Conservation (phyloP, 257 asterid species). For the Buddleja alternifolia region DNA sequence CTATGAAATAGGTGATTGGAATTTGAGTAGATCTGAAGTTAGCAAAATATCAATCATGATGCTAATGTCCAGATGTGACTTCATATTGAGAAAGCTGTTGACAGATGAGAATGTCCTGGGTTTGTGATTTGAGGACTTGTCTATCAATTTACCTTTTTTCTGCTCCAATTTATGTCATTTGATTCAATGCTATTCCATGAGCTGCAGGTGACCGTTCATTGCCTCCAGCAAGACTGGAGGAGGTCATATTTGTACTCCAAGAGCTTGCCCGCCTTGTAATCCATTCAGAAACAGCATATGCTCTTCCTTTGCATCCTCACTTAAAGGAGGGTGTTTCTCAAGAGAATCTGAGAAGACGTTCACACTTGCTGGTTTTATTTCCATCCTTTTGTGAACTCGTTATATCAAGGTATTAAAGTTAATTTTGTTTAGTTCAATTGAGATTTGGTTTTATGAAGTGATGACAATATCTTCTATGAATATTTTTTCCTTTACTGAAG, state of each 20-base stretch:
- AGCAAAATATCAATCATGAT: conserved; percentile 67
- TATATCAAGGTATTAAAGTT: conserved; percentile 69
- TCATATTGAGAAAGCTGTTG: conserved; percentile 76
- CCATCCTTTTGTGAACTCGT: conserved; percentile 96
- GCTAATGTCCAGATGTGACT: conserved; percentile 81
- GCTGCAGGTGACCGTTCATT: conserved; percentile 70
- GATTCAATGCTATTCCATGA: conserved; percentile 23
- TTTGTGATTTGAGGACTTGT: conserved; percentile 37
- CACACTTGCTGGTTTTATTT: conserved; percentile 84
- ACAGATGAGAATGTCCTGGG: conserved; percentile 83
- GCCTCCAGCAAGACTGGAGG: conserved; percentile 88
- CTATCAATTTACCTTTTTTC: neutral
- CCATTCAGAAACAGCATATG: conserved; percentile 69
- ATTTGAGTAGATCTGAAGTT: conserved; percentile 64
- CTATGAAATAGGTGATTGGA: conserved; percentile 59
- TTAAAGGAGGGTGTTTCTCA: conserved; percentile 53
- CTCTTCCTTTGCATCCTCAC: conserved; percentile 73
- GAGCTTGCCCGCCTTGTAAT: conserved; percentile 81
- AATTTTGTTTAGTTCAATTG: conserved; percentile 3
- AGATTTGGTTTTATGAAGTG: neutral
- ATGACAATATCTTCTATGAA: conserved; percentile 1
- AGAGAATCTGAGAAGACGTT: conserved; percentile 48
- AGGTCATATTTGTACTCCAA: conserved; percentile 80
- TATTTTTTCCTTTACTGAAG: neutral
- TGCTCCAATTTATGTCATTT: conserved; percentile 15